Evolutionary conservation across 2,329 filamentous ascomycete genomes (phyloP).

Genomic region (Apiospora sp.): DNA sequence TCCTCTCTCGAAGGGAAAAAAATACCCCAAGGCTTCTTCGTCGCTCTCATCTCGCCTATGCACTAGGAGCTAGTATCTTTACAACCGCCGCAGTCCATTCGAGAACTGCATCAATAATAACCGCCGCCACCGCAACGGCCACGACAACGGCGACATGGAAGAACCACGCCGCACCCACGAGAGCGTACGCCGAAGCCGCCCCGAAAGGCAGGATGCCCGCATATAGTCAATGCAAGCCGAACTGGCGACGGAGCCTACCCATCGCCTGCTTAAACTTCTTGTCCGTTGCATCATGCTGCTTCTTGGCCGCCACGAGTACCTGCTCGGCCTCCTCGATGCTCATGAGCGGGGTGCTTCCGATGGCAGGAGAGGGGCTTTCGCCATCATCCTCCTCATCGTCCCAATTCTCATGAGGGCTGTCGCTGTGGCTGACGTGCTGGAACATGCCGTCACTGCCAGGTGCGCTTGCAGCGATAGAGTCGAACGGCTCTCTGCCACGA

Average conservation of each 20-base stretch:
- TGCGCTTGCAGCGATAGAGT: background rate
- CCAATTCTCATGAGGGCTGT: conserved; percentile 40
- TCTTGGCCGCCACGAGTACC: conserved; percentile 50
- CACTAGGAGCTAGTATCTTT: background rate
- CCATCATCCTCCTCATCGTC: conserved; percentile 38
- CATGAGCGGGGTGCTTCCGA: conserved; percentile 63
- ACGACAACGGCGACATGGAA: conserved; percentile 20
- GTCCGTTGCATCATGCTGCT: conserved; percentile 44
- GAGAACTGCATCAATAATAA: conserved; percentile 20
- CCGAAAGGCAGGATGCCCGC: conserved; percentile 18
- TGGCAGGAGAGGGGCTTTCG: conserved; percentile 41
- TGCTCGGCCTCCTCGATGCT: conserved; percentile 70
- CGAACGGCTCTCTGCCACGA: conserved; percentile 21
- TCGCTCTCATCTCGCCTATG: background rate
- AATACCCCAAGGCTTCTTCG: background rate
- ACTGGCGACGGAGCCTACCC: conserved; percentile 39
- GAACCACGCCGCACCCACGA: conserved; percentile 16
- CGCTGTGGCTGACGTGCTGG: conserved; percentile 26
- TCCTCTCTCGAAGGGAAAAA: background rate
- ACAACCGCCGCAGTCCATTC: conserved; percentile 13
- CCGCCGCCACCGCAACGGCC: conserved; percentile 6
- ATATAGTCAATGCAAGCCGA: conserved; percentile 30
- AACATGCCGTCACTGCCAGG: conserved; percentile 32
- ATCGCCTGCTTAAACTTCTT: conserved; percentile 44
- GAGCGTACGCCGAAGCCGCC: background rate